Evolutionary conservation across 139 green algal species (phyloP).

Genomic region (Penium margaritaceum): DNA sequence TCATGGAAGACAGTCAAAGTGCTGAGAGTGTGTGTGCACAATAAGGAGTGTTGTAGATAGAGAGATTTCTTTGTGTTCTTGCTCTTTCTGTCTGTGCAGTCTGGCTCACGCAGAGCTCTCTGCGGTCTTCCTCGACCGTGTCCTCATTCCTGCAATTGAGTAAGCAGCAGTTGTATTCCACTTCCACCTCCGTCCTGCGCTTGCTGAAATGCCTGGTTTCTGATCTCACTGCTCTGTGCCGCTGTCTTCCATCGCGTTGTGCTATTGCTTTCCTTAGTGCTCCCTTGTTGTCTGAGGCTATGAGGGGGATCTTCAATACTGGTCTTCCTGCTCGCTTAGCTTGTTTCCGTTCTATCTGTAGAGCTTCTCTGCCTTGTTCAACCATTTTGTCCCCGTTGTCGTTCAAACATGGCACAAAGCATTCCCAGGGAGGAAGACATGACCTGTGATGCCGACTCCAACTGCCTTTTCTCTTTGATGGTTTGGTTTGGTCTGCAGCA

Average conservation of each 20-base stretch:
- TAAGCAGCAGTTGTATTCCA: slow-evolving; percentile 13
- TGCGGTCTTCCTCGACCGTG: slow-evolving; percentile 77
- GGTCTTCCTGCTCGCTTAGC: background rate
- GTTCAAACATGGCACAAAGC: no score
- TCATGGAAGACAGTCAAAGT: no score
- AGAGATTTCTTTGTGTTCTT: no score
- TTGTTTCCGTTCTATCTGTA: background rate
- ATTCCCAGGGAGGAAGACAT: no score
- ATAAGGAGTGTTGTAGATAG: no score
- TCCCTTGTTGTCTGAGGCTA: background rate
- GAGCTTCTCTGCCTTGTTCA: background rate
- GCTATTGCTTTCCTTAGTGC: background rate
- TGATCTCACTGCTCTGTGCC: background rate
- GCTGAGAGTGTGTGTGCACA: no score
- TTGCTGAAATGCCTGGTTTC: no score
- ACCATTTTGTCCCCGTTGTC: background rate
- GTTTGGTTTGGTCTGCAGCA: slow-evolving; percentile 33
- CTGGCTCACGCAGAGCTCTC: slow-evolving; percentile 91
- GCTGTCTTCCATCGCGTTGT: background rate
- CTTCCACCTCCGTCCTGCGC: no score
- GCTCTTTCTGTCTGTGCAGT: slow-evolving; percentile 48
- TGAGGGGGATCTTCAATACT: background rate
- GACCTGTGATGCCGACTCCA: background rate
- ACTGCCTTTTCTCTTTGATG: background rate
- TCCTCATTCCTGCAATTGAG: slow-evolving; percentile 72